Evolutionary conservation across 129 eudicot genomes (phyloP).

Genomic region (Oenanthe sinensis): DNA sequence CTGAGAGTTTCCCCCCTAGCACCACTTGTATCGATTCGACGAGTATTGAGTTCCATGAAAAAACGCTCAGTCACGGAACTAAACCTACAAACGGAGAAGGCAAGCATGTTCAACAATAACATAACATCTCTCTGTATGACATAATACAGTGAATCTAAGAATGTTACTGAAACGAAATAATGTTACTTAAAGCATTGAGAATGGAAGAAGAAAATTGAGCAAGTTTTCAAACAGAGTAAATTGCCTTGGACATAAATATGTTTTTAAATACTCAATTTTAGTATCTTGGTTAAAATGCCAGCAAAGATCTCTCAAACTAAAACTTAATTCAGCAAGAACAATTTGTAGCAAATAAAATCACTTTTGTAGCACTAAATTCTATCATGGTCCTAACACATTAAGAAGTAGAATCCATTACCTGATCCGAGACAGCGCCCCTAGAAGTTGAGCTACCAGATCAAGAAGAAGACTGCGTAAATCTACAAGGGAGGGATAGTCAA

Average conservation of each 20-base stretch:
- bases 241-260: neutral
- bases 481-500: slow-evolving; percentile 93
- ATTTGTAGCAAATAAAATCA: neutral
- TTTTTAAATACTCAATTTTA: neutral
- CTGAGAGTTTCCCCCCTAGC: slow-evolving; percentile 95
- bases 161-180: neutral
- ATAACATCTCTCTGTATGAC: neutral
- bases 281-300: neutral
- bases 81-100: slow-evolving; percentile 40
- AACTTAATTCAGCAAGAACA: neutral
- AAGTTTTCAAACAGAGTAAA: neutral
- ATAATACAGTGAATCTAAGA: neutral
- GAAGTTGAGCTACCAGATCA: slow-evolving; percentile 92
- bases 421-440: slow-evolving; percentile 93
- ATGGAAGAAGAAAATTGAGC: neutral
- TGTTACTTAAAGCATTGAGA: neutral
- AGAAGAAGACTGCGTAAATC: slow-evolving; percentile 93
- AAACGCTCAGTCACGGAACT: slow-evolving; percentile 97
- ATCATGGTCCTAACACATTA: neutral
- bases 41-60: slow-evolving; percentile 95
- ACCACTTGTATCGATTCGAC: slow-evolving; percentile 84
- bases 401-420: slow-evolving; percentile 38
- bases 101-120: neutral
- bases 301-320: neutral
- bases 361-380: neutral